Conservation (phyloP, 306 rosid species). For the Geum urbanum region DNA sequence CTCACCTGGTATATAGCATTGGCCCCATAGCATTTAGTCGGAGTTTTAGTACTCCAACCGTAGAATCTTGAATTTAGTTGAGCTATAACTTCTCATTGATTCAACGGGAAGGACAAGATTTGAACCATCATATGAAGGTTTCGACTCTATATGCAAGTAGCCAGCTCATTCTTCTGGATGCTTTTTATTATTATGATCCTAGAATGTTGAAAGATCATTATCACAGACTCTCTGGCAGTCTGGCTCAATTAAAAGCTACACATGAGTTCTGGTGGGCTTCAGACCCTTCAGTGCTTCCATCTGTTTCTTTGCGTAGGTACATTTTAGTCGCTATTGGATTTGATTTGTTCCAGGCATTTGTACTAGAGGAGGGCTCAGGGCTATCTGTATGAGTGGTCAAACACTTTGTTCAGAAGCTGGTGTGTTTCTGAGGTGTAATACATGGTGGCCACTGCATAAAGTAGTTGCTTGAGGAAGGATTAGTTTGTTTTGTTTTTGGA, state of each 20-base stretch:
- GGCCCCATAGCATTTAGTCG: too few species aligned
- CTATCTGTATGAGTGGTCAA: not conserved
- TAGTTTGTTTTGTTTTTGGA: not conserved
- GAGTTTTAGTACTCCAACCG: too few species aligned
- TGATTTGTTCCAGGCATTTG: not conserved
- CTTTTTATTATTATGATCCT: not conserved
- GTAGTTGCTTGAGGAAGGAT: not conserved
- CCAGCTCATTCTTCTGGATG: not conserved
- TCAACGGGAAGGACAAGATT: not conserved
- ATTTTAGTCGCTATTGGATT: not conserved
- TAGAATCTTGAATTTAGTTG: not conserved
- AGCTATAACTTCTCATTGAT: not conserved
- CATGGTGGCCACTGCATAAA: constrained; percentile 9
- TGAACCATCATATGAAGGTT: not conserved
- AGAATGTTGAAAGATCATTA: not conserved
- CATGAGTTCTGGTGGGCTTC: not conserved
- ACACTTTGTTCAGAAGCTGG: not conserved
- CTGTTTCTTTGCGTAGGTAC: not conserved
- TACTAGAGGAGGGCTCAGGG: not conserved
- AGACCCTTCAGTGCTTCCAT: not conserved
- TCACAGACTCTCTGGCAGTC: not conserved
- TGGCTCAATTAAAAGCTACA: not conserved
- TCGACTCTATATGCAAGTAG: not conserved
- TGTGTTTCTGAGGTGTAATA: not conserved
- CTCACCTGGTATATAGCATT: too few species aligned